Evolutionary conservation across 345 rosid species (phyloP).

Genomic region (Luvunga scandens): DNA sequence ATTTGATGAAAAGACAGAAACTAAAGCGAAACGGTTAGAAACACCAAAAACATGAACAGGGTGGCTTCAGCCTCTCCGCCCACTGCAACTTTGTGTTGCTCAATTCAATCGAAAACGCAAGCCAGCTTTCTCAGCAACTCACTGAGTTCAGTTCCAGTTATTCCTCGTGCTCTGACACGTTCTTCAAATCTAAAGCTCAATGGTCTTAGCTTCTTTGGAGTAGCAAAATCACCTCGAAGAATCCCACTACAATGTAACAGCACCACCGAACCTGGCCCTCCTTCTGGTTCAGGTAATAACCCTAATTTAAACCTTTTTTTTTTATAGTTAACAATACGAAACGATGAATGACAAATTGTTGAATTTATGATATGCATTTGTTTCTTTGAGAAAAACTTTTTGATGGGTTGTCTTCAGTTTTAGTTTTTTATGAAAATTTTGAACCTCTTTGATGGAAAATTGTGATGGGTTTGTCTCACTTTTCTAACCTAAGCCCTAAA

Average conservation of each 20-base stretch:
- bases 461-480: no score
- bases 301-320: neutral
- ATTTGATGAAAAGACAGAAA: constrained; percentile 1
- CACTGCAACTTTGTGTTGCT: constrained; percentile 6
- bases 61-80: constrained; percentile 9
- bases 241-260: constrained; percentile 26
- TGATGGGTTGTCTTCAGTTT: neutral
- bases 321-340: no score
- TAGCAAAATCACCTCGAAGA: constrained; percentile 16
- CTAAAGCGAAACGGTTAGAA: neutral
- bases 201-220: constrained; percentile 21
- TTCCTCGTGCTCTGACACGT: constrained; percentile 12
- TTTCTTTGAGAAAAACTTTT: neutral
- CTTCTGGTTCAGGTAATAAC: constrained; percentile 34
- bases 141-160: neutral
- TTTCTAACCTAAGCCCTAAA: neutral
- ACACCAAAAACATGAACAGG: constrained; percentile 15
- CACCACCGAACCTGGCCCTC: constrained; percentile 30
- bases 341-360: neutral
- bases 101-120: constrained; percentile 15
- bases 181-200: constrained; percentile 25
- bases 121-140: neutral
- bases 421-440: neutral
- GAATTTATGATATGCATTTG: neutral
- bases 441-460: neutral